phyloP scores from a whole-genome alignment of 495 filamentous ascomycete species.

The Aspergillus panamensis region DNA sequence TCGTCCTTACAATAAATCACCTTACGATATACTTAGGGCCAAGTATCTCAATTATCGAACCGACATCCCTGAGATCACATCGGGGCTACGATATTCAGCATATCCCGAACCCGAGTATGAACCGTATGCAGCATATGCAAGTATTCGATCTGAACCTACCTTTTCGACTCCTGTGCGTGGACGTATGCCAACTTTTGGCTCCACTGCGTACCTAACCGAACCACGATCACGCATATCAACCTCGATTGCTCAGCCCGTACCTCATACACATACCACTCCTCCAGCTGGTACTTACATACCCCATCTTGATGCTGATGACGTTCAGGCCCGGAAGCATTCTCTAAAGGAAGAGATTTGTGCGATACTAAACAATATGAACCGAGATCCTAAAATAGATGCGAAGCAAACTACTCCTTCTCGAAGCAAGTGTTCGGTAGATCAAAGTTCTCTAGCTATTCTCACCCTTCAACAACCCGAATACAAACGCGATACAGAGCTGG shows the following conservation, averaged over 20 bases:
- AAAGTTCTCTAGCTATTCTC: not conserved
- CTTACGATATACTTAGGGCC: conserved; percentile 18
- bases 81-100: conserved; percentile 7
- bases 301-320: not conserved
- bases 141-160: conserved; percentile 9
- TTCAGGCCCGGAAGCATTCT: not conserved
- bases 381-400: not conserved
- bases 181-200: not conserved
- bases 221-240: not conserved
- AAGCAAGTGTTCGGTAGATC: not conserved
- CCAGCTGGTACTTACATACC: not conserved
- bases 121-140: not conserved
- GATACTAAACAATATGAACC: conserved; percentile 7
- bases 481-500: not conserved
- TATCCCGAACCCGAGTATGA: not conserved
- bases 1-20: conserved; percentile 19
- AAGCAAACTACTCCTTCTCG: conserved; percentile 2
- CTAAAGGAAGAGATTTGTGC: conserved; percentile 14
- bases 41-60: conserved; percentile 9
- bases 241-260: not conserved
- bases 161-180: not conserved
- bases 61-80: conserved; percentile 11
- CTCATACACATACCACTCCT: not conserved
- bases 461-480: not conserved
- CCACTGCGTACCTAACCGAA: not conserved